A percentile compares a stretch with the other conserved stretches of the same genome.
These are phyloP conservation scores for Scleroderma bovista DNA, from an alignment of 768 basidiomycete genomes.

Conservation along the genomic window DNA sequence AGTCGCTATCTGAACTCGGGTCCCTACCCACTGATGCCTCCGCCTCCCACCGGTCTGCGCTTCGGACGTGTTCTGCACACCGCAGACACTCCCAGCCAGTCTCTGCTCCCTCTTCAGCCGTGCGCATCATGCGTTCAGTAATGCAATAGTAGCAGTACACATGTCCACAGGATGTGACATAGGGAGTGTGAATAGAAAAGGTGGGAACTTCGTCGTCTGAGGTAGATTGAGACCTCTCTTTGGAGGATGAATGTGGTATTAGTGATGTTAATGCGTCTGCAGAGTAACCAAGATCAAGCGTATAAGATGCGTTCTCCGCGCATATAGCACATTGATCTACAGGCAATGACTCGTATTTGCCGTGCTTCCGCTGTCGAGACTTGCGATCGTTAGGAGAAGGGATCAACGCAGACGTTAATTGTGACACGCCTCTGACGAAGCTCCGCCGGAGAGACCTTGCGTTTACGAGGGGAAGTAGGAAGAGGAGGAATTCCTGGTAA, in stretches of 20 bases:
- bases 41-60: slow-evolving; percentile 51
- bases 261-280: slow-evolving; percentile 40
- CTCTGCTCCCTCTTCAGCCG: slow-evolving; percentile 54
- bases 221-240: slow-evolving; percentile 11
- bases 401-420: slow-evolving; percentile 28
- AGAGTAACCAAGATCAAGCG: slow-evolving; percentile 50
- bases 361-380: slow-evolving; percentile 27
- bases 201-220: slow-evolving; percentile 38
- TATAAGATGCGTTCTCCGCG: slow-evolving; percentile 65
- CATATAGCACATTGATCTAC: slow-evolving; percentile 87
- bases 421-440: slow-evolving; percentile 32
- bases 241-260: slow-evolving; percentile 26
- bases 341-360: slow-evolving; percentile 67
- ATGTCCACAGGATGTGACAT: slow-evolving; percentile 79
- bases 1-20: slow-evolving; percentile 41
- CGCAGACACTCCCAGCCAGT: slow-evolving; percentile 79
- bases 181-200: slow-evolving; percentile 75
- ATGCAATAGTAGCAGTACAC: slow-evolving; percentile 94
- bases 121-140: slow-evolving; percentile 71
- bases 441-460: slow-evolving; percentile 58
- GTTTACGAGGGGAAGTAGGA: slow-evolving; percentile 82
- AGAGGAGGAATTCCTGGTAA: slow-evolving; percentile 89
- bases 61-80: slow-evolving; percentile 61
- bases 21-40: slow-evolving; percentile 17
- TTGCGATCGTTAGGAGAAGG: slow-evolving; percentile 21